Percentiles rank a stretch among this genome's conserved stretches.
Evolutionary conservation across 2,329 filamentous ascomycete species (phyloP).

Genomic region (Fusarium sp.): DNA sequence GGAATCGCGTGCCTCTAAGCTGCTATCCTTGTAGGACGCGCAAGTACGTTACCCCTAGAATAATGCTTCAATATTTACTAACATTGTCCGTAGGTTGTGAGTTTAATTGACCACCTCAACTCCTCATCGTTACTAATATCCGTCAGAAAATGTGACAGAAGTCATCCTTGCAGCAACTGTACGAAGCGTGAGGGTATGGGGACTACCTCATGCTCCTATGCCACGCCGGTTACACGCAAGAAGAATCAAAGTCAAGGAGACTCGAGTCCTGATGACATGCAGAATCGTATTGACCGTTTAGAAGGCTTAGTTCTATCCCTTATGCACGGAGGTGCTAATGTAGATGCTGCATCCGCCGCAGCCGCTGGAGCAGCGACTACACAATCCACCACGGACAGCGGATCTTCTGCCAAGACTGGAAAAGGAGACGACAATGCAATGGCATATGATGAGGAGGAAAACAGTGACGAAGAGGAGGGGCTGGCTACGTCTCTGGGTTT

Average conservation of each 20-base stretch:
- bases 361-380: slow-evolving; percentile 49
- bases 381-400: slow-evolving; percentile 54
- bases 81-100: slow-evolving; percentile 51
- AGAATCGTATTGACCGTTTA: slow-evolving; percentile 94
- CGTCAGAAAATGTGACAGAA: slow-evolving; percentile 89
- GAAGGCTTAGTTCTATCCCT: slow-evolving; percentile 91
- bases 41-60: slow-evolving; percentile 70
- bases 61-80: slow-evolving; percentile 40
- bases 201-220: slow-evolving; percentile 85
- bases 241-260: slow-evolving; percentile 73
- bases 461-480: slow-evolving; percentile 75
- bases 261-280: slow-evolving; percentile 89
- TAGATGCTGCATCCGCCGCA: slow-evolving; percentile 54
- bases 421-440: slow-evolving; percentile 64
- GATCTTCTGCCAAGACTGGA: slow-evolving; percentile 60
- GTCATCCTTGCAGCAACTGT: slow-evolving; percentile 92
- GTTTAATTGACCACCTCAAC: slow-evolving; percentile 8
- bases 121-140: slow-evolving; percentile 20
- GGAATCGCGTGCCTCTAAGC: slow-evolving; percentile 90
- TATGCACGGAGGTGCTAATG: slow-evolving; percentile 83
- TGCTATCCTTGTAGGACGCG: slow-evolving; percentile 91
- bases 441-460: slow-evolving; percentile 59
- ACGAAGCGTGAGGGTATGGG: slow-evolving; percentile 88
- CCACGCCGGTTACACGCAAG: slow-evolving; percentile 74
- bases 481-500: slow-evolving; percentile 79